Base-by-base conservation (phyloP, 495 filamentous ascomycete genomes). In the Penicillium canariense region DNA sequence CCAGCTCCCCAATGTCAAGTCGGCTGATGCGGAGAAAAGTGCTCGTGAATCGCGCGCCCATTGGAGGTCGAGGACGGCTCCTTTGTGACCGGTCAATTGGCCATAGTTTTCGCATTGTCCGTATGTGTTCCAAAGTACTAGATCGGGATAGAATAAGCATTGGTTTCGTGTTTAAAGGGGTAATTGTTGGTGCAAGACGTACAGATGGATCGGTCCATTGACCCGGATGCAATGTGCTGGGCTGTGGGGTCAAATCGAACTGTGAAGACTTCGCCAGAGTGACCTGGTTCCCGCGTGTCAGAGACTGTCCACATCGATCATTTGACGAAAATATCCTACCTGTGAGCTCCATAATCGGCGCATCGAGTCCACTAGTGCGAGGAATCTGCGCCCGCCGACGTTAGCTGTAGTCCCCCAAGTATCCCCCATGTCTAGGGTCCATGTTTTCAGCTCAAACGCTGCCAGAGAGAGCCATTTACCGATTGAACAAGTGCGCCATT, bases 71-170 rank as follows among this genome's bases (percentile, higher is more conserved):
- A 97, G 79, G 23, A 98, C 72, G 12, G 93, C 92, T 35, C 89
- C 90, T 70, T 87, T 88, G 73, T 98, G 94, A 12, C 95, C 95
- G 14, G 72, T 88, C 22, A 98, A 75, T 31, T 86, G 74, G 57
- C 92, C 90, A 62, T 96, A 96, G 71, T 97, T 98, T 63, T 94
- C 89, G 66, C 93, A 96, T 62, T 90, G 79, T 58, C 91, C 94
- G 55, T 88, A 90, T 6, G 91, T 93, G 63, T 87, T 84, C 94
- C 94, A 98, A 23, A 98, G 81, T 68, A 96, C 90, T 96, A 48
- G 48, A 34, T 49, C 4, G 4, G 8, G 30, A 42, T 10, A 32
- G 15, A 17, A 31, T 62, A 28, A 54, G 52, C 12, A n/a, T 30
- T 12, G 26, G 15, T 35, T 32, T 34, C 17, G 30, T 34, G 26